Conservation (phyloP, 2,329 filamentous ascomycete genomes). For the Colletotrichum truncatum region DNA sequence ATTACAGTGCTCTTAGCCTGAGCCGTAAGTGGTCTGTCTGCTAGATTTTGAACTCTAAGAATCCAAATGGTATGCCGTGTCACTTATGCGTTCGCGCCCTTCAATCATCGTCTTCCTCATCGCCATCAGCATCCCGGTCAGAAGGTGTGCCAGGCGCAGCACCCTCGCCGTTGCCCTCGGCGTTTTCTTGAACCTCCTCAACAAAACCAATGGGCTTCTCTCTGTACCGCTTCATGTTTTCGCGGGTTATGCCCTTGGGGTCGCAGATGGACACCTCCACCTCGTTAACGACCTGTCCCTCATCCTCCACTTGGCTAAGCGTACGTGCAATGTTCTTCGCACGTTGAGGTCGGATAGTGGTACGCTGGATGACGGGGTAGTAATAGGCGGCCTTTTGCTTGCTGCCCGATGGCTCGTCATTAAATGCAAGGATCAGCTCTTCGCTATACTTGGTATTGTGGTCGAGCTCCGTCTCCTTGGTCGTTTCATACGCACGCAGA, state of each 20-base stretch:
- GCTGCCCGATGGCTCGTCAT: slow-evolving; percentile 55
- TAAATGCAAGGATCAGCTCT: slow-evolving; percentile 68
- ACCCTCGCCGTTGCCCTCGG: slow-evolving; percentile 13
- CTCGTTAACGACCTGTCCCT: slow-evolving; percentile 63
- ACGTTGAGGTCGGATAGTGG: slow-evolving; percentile 69
- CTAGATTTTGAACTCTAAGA: neutral
- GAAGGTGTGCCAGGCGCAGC: slow-evolving; percentile 25
- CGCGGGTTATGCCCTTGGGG: slow-evolving; percentile 61
- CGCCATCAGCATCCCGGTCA: slow-evolving; percentile 50
- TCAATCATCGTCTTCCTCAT: slow-evolving; percentile 50
- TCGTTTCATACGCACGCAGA: slow-evolving; percentile 72
- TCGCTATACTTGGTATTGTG: slow-evolving; percentile 70
- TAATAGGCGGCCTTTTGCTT: slow-evolving; percentile 70
- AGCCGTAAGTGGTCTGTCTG: neutral
- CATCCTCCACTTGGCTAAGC: slow-evolving; percentile 53
- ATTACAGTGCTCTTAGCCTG: neutral
- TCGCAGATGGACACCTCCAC: slow-evolving; percentile 65
- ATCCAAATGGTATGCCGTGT: neutral
- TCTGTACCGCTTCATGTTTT: slow-evolving; percentile 62
- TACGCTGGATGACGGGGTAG: slow-evolving; percentile 74
- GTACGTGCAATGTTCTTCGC: slow-evolving; percentile 70
- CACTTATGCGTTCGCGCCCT: neutral
- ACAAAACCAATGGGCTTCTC: slow-evolving; percentile 60
- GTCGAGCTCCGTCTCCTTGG: slow-evolving; percentile 64
- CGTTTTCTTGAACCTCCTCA: slow-evolving; percentile 45